A percentile compares a stretch with the other conserved stretches of the same genome.
phyloP scores from a whole-genome alignment of 257 asterid genomes.

The Solanum pinnatisectum region DNA sequence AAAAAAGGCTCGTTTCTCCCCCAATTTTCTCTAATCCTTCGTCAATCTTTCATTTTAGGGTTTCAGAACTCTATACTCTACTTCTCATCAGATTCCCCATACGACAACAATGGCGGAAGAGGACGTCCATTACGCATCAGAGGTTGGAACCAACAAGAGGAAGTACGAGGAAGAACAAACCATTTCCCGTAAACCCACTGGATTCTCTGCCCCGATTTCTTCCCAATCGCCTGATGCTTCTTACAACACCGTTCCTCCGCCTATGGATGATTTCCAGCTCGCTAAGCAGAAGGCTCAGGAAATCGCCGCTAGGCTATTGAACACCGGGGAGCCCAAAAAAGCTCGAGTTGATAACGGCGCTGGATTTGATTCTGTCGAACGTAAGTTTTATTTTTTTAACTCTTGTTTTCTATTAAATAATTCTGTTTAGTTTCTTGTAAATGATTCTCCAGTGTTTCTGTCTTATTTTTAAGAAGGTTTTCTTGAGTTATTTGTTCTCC shows the following conservation, averaged over 20 bases:
- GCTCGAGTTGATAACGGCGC: conserved; percentile 61
- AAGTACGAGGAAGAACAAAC: conserved; percentile 57
- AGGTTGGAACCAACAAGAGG: conserved; percentile 11
- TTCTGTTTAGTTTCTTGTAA: neutral
- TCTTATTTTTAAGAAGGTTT: neutral
- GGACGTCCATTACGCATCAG: neutral
- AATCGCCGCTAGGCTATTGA: conserved; percentile 77
- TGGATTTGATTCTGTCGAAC: neutral
- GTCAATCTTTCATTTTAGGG: no score
- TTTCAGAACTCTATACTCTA: neutral
- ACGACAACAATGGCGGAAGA: conserved; percentile 16
- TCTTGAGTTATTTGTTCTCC: neutral
- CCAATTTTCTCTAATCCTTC: neutral
- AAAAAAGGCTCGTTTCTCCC: neutral
- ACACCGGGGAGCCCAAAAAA: conserved; percentile 49
- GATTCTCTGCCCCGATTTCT: conserved; percentile 55
- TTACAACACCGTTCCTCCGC: conserved; percentile 68
- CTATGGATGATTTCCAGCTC: conserved; percentile 65
- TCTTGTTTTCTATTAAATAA: neutral
- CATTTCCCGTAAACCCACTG: conserved; percentile 65
- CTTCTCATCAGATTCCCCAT: neutral
- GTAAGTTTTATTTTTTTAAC: neutral
- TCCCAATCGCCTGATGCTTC: conserved; percentile 42
- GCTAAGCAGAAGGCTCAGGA: conserved; percentile 93
- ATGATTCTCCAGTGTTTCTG: neutral